Percentiles rank a stretch among this genome's conserved stretches.
phyloP scores from a whole-genome alignment of 345 rosid species.

The Aethionema arabicum region DNA sequence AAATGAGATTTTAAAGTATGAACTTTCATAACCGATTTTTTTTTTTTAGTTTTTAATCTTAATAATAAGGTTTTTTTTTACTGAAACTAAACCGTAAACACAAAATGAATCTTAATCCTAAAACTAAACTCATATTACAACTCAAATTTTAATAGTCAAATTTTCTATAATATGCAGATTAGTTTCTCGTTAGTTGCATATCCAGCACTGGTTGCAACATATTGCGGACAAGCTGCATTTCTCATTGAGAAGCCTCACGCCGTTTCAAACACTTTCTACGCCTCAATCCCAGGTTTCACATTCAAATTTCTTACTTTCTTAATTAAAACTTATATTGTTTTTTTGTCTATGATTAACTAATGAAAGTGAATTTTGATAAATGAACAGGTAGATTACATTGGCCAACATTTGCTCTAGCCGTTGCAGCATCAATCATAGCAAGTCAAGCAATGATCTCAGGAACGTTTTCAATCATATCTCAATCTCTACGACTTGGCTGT shows the following conservation, averaged over 20 bases:
- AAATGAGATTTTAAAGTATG: too few species aligned
- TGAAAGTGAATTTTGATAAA: neutral
- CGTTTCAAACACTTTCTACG: slow-evolving; percentile 55
- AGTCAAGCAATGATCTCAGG: slow-evolving; percentile 91
- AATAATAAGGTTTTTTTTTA: too few species aligned
- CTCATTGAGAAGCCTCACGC: slow-evolving; percentile 48
- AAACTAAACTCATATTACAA: too few species aligned
- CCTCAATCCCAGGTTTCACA: slow-evolving; percentile 52
- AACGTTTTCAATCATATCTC: slow-evolving; percentile 60
- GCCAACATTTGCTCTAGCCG: slow-evolving; percentile 79
- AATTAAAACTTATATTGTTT: too few species aligned
- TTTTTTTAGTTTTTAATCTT: too few species aligned
- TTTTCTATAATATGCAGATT: slow-evolving; percentile 32
- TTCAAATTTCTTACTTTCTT: neutral
- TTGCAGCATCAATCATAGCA: slow-evolving; percentile 69
- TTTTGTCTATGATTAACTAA: too few species aligned
- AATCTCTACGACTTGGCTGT: slow-evolving; percentile 62
- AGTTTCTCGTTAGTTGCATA: slow-evolving; percentile 56
- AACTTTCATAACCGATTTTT: too few species aligned
- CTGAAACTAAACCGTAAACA: too few species aligned
- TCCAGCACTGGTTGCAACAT: slow-evolving; percentile 47
- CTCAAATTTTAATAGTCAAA: neutral
- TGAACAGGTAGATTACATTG: slow-evolving; percentile 60
- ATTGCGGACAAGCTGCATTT: slow-evolving; percentile 63
- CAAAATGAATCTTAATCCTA: too few species aligned